These are phyloP conservation scores for Nannochloropsis salina DNA, from an alignment of 108 stramenopile species.

Conservation along the genomic window DNA sequence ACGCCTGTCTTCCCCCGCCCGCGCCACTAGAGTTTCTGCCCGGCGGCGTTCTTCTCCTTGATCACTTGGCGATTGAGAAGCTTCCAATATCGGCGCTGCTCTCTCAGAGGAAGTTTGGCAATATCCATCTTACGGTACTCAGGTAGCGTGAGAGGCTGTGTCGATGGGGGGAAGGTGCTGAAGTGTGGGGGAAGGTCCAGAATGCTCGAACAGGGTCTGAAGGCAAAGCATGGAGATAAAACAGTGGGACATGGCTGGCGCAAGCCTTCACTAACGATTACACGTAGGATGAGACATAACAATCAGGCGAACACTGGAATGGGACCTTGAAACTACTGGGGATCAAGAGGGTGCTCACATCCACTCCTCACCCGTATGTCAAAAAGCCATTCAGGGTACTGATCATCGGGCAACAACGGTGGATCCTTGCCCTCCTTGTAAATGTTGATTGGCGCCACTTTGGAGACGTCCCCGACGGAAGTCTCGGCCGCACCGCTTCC, in stretches of 20 bases:
- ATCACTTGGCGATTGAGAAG: not conserved
- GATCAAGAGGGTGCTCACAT: too few relatives aligned
- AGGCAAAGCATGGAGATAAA: too few relatives aligned
- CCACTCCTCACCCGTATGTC: not conserved
- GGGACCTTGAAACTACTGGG: too few relatives aligned
- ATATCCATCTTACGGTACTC: constrained; percentile 13
- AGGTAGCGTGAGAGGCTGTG: not conserved
- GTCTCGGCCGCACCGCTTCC: not conserved
- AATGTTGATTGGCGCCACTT: not conserved
- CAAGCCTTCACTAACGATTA: too few relatives aligned
- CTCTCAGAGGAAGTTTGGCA: not conserved
- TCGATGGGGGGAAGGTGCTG: not conserved
- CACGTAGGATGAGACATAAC: too few relatives aligned
- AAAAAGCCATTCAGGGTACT: constrained; percentile 17
- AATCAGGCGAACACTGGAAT: too few relatives aligned
- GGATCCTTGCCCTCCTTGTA: constrained; percentile 14
- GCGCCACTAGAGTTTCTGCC: not conserved
- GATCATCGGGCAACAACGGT: constrained; percentile 19
- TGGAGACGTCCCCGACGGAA: not conserved
- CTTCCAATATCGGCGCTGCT: constrained; percentile 19
- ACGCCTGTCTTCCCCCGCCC: not conserved
- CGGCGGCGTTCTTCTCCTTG: constrained; percentile 8
- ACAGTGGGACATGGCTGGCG: too few relatives aligned
- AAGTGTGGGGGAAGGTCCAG: not conserved
- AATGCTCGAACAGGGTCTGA: too few relatives aligned